Evolutionary conservation across 495 filamentous ascomycete species (phyloP), one percentile per base, ranked within the genome.

Genomic region (Penicillium atrosanguineum): DNA sequence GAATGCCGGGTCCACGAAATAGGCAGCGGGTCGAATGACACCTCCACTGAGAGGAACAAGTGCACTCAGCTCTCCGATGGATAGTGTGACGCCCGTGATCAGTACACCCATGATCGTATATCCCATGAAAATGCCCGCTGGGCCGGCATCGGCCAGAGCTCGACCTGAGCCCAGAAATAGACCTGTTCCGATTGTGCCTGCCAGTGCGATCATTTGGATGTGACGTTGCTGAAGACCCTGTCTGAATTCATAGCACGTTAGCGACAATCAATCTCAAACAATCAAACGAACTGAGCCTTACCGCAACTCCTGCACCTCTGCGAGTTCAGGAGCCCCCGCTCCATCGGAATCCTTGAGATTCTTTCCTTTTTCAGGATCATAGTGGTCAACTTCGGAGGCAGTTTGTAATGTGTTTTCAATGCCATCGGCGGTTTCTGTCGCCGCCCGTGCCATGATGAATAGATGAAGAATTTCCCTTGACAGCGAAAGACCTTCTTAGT

Each of bases 81-180:
- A 51, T 16, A 70, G 46, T 3, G 58, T 50, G 15, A 70, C 63
- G 19, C 53, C 41, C 12, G 44, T 61, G 16, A 65, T 57, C 6
- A 57, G 23, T 8, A 65, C n/a, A 2, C 65, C 68, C 41, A 65
- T 50, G 16, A 67, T 47, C 4, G 45, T 4, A 47, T 69, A 70
- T 11, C 53, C 67, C 31, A 70, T 48, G 45, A 70, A 58, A 12
- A 58, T 54, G 5, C 83, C 77, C 6, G 70, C 83, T 25, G 88
- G 88, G 2, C 85, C 85, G 48, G 77, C 79, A 50, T 73, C 69
- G 25, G 81, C 78, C 25, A 86, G 71, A 14, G 82, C 77, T 40
- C 75, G 66, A 42, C 83, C 83, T 38, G 82, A 84, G 41, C 54
- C 51, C 5, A 69, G 60, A 14, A 67, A 67, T 12, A 64, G 48